A percentile compares a stretch with the other conserved stretches of the same genome.
These are phyloP conservation scores for Neoboletus brunneissimus DNA, from an alignment of 768 basidiomycete genomes.

Conservation along the genomic window DNA sequence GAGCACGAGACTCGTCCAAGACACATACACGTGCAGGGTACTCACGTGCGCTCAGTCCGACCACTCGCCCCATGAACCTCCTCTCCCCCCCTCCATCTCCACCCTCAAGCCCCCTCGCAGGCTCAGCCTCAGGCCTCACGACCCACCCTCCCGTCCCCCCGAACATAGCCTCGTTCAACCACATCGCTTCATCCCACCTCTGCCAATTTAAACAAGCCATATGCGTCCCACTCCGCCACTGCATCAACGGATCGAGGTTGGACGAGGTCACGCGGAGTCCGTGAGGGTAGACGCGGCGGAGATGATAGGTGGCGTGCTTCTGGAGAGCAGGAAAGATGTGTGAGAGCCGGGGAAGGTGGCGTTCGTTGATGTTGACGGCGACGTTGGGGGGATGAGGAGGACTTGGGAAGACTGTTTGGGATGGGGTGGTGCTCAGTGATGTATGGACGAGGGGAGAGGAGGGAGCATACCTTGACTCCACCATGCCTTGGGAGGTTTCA, in stretches of 20 bases:
- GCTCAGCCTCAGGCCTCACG: slow-evolving; percentile 41
- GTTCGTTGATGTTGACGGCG: slow-evolving; percentile 62
- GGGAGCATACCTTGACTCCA: slow-evolving; percentile 37
- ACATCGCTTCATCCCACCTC: slow-evolving; percentile 54
- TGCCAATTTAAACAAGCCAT: slow-evolving; percentile 63
- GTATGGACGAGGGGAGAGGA: neutral
- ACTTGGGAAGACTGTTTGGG: slow-evolving; percentile 9
- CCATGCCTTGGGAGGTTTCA: slow-evolving; percentile 59
- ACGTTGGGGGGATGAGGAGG: slow-evolving; percentile 38
- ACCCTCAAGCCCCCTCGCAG: neutral
- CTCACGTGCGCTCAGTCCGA: slow-evolving; percentile 47
- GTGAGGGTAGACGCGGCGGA: slow-evolving; percentile 57
- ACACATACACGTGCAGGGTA: neutral
- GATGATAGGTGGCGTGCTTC: slow-evolving; percentile 40
- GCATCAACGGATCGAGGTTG: slow-evolving; percentile 50
- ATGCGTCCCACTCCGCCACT: slow-evolving; percentile 59
- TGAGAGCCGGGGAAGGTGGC: slow-evolving; percentile 42
- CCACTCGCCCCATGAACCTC: slow-evolving; percentile 34
- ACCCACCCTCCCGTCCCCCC: slow-evolving; percentile 56
- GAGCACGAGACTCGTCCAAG: neutral
- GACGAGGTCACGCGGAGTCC: slow-evolving; percentile 55
- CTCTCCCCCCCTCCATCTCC: slow-evolving; percentile 1
- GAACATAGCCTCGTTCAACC: slow-evolving; percentile 64
- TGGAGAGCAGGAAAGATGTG: slow-evolving; percentile 37
- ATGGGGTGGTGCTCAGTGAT: neutral